Evolutionary conservation across 176 grass and related monocot genomes (phyloP).

Genomic region (Musa troglodytarum): DNA sequence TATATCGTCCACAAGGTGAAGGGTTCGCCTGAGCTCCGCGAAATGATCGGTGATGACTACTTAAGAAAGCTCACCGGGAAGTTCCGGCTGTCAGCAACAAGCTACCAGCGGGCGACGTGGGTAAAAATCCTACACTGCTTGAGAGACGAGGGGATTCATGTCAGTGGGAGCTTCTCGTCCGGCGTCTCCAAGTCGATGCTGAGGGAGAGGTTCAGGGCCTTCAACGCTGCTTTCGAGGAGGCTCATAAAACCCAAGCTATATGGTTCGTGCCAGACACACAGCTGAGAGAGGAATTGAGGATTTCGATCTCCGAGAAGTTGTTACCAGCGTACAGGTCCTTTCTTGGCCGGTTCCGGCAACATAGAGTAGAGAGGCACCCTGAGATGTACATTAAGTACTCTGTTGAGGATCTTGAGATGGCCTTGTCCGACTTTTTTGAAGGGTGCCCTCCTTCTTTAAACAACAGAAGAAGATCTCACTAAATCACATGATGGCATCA

Average conservation of each 20-base stretch:
- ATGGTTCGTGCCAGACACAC: conserved; percentile 77
- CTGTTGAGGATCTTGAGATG: conserved; percentile 40
- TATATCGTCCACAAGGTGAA: conserved; percentile 88
- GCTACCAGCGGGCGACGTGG: conserved; percentile 75
- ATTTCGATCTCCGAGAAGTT: conserved; percentile 80
- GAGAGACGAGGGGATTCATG: conserved; percentile 83
- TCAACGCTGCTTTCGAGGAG: conserved; percentile 80
- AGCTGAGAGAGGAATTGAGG: conserved; percentile 82
- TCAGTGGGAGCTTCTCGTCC: conserved; percentile 67
- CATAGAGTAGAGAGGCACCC: conserved; percentile 76
- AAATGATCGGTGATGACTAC: conserved; percentile 60
- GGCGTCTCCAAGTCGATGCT: conserved; percentile 69
- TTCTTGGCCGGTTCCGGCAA: conserved; percentile 74
- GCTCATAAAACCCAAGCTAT: conserved; percentile 53
- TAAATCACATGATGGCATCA: neutral
- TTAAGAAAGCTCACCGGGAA: conserved; percentile 51
- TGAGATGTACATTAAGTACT: conserved; percentile 83
- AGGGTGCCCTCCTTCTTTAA: conserved; percentile 4
- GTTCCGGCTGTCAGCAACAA: conserved; percentile 48
- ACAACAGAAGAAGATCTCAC: conserved; percentile 12
- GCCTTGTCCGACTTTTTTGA: conserved; percentile 15
- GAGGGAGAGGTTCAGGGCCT: conserved; percentile 73
- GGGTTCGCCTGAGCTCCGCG: conserved; percentile 53
- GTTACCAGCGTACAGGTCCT: conserved; percentile 80
- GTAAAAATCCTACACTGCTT: conserved; percentile 66